Conservation (phyloP, 2,329 filamentous ascomycete species). For the Paraphaeosphaeria sporulosa region DNA sequence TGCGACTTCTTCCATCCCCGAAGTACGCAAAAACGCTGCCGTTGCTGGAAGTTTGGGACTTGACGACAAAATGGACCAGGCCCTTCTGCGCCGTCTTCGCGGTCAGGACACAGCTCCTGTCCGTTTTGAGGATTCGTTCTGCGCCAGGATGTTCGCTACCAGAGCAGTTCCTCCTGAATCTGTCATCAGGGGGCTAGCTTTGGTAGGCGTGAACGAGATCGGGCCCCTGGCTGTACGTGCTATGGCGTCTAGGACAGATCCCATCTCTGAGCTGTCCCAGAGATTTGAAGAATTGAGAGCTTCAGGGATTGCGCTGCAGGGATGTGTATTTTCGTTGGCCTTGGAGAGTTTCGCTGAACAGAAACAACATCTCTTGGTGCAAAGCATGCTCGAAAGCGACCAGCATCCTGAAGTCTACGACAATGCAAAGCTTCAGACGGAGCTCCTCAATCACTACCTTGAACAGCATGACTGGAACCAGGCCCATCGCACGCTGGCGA, state of each 20-base stretch:
- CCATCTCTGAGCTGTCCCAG: slow-evolving; percentile 62
- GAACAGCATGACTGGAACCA: slow-evolving; percentile 59
- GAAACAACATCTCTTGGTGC: slow-evolving; percentile 61
- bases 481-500: slow-evolving; percentile 63
- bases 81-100: slow-evolving; percentile 44
- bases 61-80: slow-evolving; percentile 33
- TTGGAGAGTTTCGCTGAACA: slow-evolving; percentile 69
- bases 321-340: slow-evolving; percentile 70
- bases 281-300: slow-evolving; percentile 68
- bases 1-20: slow-evolving; percentile 17
- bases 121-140: slow-evolving; percentile 67
- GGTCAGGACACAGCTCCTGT: slow-evolving; percentile 56
- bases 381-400: slow-evolving; percentile 64
- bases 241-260: slow-evolving; percentile 71
- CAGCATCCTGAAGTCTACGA: slow-evolving; percentile 71
- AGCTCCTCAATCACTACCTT: slow-evolving; percentile 62
- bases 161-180: slow-evolving; percentile 76
- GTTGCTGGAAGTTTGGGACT: slow-evolving; percentile 15
- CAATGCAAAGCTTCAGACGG: slow-evolving; percentile 62
- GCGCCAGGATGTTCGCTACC: slow-evolving; percentile 83
- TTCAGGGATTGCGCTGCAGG: slow-evolving; percentile 68
- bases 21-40: slow-evolving; percentile 15
- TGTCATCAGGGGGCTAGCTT: slow-evolving; percentile 72
- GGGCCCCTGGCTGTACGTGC: slow-evolving; percentile 81
- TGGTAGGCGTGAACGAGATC: slow-evolving; percentile 75